Conservation (phyloP, 495 filamentous ascomycete species). For the Lentithecium fluviatile region DNA sequence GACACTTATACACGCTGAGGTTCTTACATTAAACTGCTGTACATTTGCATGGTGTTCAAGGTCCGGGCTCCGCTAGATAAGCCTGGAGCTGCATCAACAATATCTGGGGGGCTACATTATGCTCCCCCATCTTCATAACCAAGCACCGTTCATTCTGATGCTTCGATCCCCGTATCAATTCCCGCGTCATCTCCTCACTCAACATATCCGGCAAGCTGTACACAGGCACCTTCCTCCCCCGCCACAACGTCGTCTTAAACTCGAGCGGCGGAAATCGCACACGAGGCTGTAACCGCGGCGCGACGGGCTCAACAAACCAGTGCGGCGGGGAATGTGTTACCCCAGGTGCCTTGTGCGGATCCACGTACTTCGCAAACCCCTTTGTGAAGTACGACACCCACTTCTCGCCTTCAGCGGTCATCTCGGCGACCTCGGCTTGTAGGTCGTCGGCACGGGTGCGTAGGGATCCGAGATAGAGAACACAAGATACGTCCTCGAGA, state of each 20-base stretch:
- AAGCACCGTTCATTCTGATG: slow-evolving; percentile 45
- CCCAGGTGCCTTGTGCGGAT: slow-evolving; percentile 7
- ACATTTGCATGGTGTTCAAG: neutral
- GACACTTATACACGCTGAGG: neutral
- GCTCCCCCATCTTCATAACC: slow-evolving; percentile 39
- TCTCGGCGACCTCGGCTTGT: slow-evolving; percentile 3
- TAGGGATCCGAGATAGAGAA: slow-evolving; percentile 24
- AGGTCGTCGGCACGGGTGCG: slow-evolving; percentile 23
- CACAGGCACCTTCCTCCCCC: slow-evolving; percentile 27
- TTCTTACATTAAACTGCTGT: neutral
- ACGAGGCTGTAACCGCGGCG: slow-evolving; percentile 21
- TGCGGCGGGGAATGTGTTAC: slow-evolving; percentile 9
- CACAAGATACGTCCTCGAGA: slow-evolving; percentile 39
- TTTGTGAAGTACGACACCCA: neutral
- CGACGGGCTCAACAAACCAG: slow-evolving; percentile 16
- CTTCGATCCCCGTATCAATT: slow-evolving; percentile 38
- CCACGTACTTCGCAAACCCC: neutral
- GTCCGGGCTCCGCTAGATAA: slow-evolving; percentile 45
- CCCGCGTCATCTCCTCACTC: slow-evolving; percentile 40
- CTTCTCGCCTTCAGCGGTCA: slow-evolving; percentile 2
- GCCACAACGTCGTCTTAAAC: slow-evolving; percentile 22
- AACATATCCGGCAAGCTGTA: slow-evolving; percentile 34
- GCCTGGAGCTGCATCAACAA: slow-evolving; percentile 68
- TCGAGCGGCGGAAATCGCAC: slow-evolving; percentile 26
- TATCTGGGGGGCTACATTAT: slow-evolving; percentile 54